Evolutionary conservation across 495 filamentous ascomycete genomes (phyloP).

Genomic region (Penicillium nucicola): DNA sequence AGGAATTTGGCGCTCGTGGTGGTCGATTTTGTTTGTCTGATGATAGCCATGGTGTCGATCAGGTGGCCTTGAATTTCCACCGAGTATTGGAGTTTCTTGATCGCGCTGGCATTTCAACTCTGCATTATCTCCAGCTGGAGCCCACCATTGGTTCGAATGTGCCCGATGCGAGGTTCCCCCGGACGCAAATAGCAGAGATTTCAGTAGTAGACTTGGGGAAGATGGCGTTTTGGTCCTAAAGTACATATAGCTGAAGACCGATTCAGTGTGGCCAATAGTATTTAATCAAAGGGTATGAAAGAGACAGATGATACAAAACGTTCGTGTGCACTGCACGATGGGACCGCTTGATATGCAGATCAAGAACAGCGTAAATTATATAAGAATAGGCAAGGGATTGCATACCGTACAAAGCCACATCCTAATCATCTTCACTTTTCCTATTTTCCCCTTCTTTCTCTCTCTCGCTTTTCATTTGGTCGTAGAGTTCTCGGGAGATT

Average conservation of each 20-base stretch:
- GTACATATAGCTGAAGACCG: no score
- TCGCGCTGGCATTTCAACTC: constrained; percentile 38
- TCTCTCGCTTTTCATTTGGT: background rate
- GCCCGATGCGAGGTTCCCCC: constrained; percentile 41
- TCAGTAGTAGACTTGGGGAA: constrained; percentile 22
- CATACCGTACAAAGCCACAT: background rate
- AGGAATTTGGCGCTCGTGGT: constrained; percentile 62
- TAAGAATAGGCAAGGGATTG: background rate
- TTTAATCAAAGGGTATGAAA: no score
- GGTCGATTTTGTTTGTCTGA: constrained; percentile 85
- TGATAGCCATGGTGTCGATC: constrained; percentile 81
- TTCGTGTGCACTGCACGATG: no score
- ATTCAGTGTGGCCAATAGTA: no score
- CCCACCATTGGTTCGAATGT: constrained; percentile 12
- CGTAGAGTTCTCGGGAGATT: background rate
- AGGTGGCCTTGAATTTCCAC: constrained; percentile 69
- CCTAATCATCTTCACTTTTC: no score
- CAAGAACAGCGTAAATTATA: no score
- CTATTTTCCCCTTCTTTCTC: no score
- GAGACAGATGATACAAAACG: no score
- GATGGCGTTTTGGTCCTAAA: constrained; percentile 20
- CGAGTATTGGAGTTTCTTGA: constrained; percentile 58
- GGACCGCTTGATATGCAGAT: no score
- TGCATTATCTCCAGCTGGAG: constrained; percentile 42
- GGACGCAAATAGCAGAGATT: constrained; percentile 28